A percentile compares a stretch with the other conserved stretches of the same genome.
These are phyloP conservation scores for Cladosporium sp. DNA, from an alignment of 2,329 filamentous ascomycete genomes.

Conservation along the genomic window DNA sequence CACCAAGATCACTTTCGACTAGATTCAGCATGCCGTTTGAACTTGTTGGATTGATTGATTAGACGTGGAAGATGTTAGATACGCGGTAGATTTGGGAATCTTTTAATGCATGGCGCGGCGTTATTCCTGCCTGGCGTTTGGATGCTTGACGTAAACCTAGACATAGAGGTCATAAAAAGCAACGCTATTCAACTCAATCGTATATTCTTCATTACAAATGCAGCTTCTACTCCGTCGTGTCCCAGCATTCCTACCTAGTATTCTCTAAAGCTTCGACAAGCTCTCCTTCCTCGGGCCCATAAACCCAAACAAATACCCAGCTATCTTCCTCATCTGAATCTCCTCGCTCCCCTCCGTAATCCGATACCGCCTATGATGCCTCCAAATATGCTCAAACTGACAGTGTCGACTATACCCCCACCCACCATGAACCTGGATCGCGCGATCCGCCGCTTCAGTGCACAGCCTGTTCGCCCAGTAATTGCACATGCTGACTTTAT, in stretches of 20 bases:
- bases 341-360: slow-evolving; percentile 61
- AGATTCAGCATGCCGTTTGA: background rate
- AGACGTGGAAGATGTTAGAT: too few species aligned
- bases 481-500: slow-evolving; percentile 61
- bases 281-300: slow-evolving; percentile 35
- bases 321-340: slow-evolving; percentile 61
- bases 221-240: too few species aligned
- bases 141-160: too few species aligned
- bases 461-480: slow-evolving; percentile 58
- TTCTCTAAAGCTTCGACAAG: too few species aligned
- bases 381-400: slow-evolving; percentile 60
- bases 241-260: too few species aligned
- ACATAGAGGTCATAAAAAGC: too few species aligned
- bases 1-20: slow-evolving; percentile 87
- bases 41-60: too few species aligned
- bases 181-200: too few species aligned
- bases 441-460: slow-evolving; percentile 54
- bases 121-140: too few species aligned
- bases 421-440: slow-evolving; percentile 57
- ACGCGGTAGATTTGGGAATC: too few species aligned
- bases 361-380: slow-evolving; percentile 56
- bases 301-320: slow-evolving; percentile 53
- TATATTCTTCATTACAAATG: too few species aligned
- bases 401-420: slow-evolving; percentile 54
- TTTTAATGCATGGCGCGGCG: too few species aligned